Evolutionary conservation across 1,139 yeast genomes (phyloP), one percentile per base, ranked within the genome.

Genomic region (Geotrichum aggregatum): DNA sequence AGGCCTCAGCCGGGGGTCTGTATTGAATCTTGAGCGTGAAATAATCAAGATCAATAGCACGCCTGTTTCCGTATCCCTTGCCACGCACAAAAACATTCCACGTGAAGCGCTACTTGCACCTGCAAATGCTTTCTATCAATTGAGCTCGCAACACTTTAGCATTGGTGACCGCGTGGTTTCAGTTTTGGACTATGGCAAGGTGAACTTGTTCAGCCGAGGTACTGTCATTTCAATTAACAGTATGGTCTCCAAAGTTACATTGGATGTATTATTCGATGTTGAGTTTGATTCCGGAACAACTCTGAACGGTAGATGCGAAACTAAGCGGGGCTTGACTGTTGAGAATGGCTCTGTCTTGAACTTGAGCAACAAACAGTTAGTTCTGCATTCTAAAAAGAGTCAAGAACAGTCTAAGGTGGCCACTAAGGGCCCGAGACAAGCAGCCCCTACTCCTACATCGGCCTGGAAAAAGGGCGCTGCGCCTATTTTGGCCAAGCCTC

Each of bases 81-180:
- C 59, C 31, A 85, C 81, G 54, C 76, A 89, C 58, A 83, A 81
- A 58, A 88, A 89, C 49, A 95, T 91, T 57, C 98, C 98, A 46
- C 78, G 86, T 54, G 83, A 80, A 49, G 97, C 97, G 0, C 76
- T 92, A 30, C 74, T 94, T 57, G 82, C 85, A 59, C 95, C 97
- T 6, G 72, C 78, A 46, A 81, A 78, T 47, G 87, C 96, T 0
- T 80, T 80, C 64, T 83, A 85, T 62, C 75, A 83, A 59, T 76
- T 94, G 60, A 79, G 85, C 57, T 76, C 78, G 48, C 99, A 94
- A 71, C 72, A 76, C 49, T 94, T 92, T 65, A 78, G 78, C 36
- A 75, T 94, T 36, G 98, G 98, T 61, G 98, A 92, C 64, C 79
- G 98, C 56, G 87, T 94, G 38, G 79, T 87, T 33, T 89, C 87